Evolutionary conservation across 2,329 filamentous ascomycete species (phyloP), one percentile per base, ranked within the genome.

Genomic region (Stenocarpella maydis): DNA sequence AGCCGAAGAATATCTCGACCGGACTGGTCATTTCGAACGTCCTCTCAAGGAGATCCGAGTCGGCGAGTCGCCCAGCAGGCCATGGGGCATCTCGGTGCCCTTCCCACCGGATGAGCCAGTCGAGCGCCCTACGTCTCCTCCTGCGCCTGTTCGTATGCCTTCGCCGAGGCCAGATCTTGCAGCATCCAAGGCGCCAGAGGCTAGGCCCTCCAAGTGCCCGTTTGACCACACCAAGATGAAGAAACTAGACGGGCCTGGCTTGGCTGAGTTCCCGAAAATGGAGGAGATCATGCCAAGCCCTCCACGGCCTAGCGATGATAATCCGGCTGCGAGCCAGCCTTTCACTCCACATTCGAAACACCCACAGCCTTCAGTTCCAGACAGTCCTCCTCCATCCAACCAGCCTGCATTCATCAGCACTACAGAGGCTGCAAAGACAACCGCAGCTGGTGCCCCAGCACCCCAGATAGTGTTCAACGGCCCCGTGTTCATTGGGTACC

Each of bases 401-500:
- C 83, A 84, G 72, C 87, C 88, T 24, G 77, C 85, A 1, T 89
- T 90, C 68, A 80, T 90, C 74, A 86, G 86, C 72, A 77, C 84
- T 47, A 72, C 69, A 49, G 76, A 78, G 66, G 71, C 79, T 45
- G 64, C 75, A 58, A 78, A 82, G 73, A 75, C 75, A 65, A 73
- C 73, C 7, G 75, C 75, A 61, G 73, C 74, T 9, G 71, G 72
- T 47, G 77, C 74, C 12, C 73, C 74, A 26, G 69, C 72, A 12
- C 88, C 92, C 12, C 91, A 92, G 74, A 92, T 98, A 87, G 85
- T 97, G 0, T 97, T 98, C 77, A 97, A 93, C 10, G 95, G 95
- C 0, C 95, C 95, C 0, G 94, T 98, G 0, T 98, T 98, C 76
- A 93, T 98, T 75, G 95, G 95, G 0, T 98, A 97, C 76, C 90